Conservation (phyloP, 2,329 filamentous ascomycete species). For the Bipolaris gigantea region DNA sequence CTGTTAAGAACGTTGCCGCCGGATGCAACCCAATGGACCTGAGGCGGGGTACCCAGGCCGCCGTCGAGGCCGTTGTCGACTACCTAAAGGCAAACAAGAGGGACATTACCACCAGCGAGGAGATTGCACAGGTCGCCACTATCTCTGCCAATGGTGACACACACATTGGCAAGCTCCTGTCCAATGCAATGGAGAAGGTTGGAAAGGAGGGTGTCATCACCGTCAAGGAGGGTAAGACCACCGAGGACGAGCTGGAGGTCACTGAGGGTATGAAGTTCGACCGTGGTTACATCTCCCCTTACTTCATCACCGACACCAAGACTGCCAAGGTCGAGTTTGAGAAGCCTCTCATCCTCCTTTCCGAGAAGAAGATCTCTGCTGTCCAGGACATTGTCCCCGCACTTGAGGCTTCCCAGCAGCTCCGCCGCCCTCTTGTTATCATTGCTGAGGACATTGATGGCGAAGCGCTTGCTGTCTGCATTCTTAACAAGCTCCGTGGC, state of each 20-base stretch:
- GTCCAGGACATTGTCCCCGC: slow-evolving; percentile 99
- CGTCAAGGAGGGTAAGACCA: slow-evolving; percentile 99
- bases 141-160: slow-evolving; percentile 97
- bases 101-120: slow-evolving; percentile 94
- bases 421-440: slow-evolving; percentile 94
- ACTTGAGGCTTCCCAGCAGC: slow-evolving; percentile 93
- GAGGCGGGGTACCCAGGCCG: slow-evolving; percentile 93
- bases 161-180: slow-evolving; percentile 93
- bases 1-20: slow-evolving; percentile 98
- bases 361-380: slow-evolving; percentile 99
- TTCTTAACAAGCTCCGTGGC: slow-evolving; percentile 99
- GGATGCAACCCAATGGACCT: slow-evolving; percentile 99
- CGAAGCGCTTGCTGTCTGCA: slow-evolving; percentile 97
- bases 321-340: slow-evolving; percentile 99
- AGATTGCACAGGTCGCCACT: slow-evolving; percentile 97
- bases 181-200: slow-evolving; percentile 99
- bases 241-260: slow-evolving; percentile 95
- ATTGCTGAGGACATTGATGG: slow-evolving; percentile 99
- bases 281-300: slow-evolving; percentile 96
- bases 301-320: slow-evolving; percentile 99
- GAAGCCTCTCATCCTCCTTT: slow-evolving; percentile 97
- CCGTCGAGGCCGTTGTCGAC: slow-evolving; percentile 91
- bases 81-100: slow-evolving; percentile 95
- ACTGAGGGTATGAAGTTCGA: slow-evolving; percentile 99
- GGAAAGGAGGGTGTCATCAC: slow-evolving; percentile 99